A percentile compares a stretch with the other conserved stretches of the same genome.
Conservation (phyloP, 2,329 filamentous ascomycete genomes). For the Boeremia exigua region DNA sequence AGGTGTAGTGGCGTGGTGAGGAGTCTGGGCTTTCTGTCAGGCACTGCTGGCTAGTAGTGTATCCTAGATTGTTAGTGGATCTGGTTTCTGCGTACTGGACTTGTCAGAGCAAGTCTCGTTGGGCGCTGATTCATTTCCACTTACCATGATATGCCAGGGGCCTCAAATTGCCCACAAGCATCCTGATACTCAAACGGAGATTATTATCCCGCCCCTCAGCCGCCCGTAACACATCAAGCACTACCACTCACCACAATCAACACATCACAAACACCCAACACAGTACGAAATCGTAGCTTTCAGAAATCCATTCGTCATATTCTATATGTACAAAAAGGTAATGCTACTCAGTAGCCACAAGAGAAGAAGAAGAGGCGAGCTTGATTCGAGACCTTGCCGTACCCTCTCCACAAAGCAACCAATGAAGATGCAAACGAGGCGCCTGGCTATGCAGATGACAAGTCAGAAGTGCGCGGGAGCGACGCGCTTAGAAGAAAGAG, state of each 20-base stretch:
- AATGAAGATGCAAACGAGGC: conserved; percentile 12
- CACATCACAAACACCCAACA: neutral
- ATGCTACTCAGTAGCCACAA: conserved; percentile 17
- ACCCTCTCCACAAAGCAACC: conserved; percentile 14
- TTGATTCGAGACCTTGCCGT: conserved; percentile 10
- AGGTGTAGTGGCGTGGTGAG: too few species aligned
- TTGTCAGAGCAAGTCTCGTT: too few species aligned
- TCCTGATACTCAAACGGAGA: too few species aligned
- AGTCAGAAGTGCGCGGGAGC: neutral
- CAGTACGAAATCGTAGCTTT: neutral
- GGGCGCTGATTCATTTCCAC: too few species aligned
- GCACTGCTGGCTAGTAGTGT: too few species aligned
- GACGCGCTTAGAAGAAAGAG: conserved; percentile 32
- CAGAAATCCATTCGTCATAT: conserved; percentile 19
- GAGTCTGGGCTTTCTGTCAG: too few species aligned
- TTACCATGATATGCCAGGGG: too few species aligned
- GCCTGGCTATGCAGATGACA: conserved; percentile 18
- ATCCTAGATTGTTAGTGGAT: too few species aligned
- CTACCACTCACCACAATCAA: neutral
- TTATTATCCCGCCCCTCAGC: too few species aligned
- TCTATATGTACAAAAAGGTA: conserved; percentile 16
- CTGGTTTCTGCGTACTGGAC: too few species aligned
- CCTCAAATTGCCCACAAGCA: too few species aligned
- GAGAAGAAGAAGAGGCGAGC: conserved; percentile 9
- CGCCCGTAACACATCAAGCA: too few species aligned